Evolutionary conservation across 1,139 yeast species (phyloP), one percentile per base, ranked within the genome.

Genomic region (Lizanozyma gosingica): DNA sequence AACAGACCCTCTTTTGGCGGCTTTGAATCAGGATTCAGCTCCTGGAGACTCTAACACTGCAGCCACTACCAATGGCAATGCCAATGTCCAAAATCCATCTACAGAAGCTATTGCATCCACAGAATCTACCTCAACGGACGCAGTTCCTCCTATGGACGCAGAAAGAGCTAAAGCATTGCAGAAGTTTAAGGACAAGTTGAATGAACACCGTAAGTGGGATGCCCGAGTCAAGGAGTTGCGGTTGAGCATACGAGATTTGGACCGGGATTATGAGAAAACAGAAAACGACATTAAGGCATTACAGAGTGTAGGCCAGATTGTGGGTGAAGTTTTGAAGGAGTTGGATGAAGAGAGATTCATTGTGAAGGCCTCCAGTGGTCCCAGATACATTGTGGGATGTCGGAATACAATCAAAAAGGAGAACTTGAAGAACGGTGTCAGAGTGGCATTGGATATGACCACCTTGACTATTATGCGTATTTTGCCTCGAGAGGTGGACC

Each of bases 401-500:
- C 80, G 98, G 57, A 88, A 88, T 61, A 85, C 95, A 37, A 87
- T 94, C 57, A 85, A 83, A 57, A 82, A 85, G 55, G 85, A 82
- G 37, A 77, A 75, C 45, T 73, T 94, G 55, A 83, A 86, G 63
- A 94, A 90, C 61, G 98, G 98, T 38, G 92, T 90, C 16, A 77
- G 99, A 56, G 99, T 94, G 39, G 92, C 97, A 15, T 73, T 94
- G 50, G 99, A 94, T 62, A 94, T 94, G 86, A 94, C 98, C 15
- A 94, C 99, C 1, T 73, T 94, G 52, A 94, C 99, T 15, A 92
- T 94, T 48, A 94, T 94, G 99, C 78, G 98, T 55, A 83, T 94
- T 40, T 73, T 94, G 54, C 98, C 99, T 18, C 78, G 99, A 55
- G 99, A 94, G 62, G 97, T 94, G 39, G 98, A 94, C 63, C 99